Conservation (phyloP, 352 stramenopile genomes). For the Bremia lactucae region DNA sequence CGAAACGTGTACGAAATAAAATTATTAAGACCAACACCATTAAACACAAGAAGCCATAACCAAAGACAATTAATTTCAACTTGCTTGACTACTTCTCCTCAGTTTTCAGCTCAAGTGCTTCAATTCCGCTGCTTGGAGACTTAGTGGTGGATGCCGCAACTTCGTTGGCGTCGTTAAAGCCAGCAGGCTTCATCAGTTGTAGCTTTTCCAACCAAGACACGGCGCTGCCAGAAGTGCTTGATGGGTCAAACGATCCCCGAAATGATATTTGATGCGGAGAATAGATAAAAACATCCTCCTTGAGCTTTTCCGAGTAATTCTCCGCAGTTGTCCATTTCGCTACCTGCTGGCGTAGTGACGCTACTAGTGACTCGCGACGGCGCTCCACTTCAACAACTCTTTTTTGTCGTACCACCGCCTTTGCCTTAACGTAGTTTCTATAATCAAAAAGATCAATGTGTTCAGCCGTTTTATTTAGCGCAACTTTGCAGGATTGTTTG, state of each 20-base stretch:
- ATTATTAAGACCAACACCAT: neutral
- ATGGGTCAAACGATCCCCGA: constrained; percentile 60
- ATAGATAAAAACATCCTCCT: constrained; percentile 81
- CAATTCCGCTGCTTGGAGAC: constrained; percentile 15
- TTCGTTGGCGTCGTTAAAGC: constrained; percentile 26
- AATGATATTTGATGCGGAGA: constrained; percentile 60
- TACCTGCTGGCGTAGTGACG: constrained; percentile 47
- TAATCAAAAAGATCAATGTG: too few species aligned
- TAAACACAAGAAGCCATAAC: too few species aligned
- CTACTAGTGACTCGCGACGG: constrained; percentile 58
- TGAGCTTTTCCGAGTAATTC: constrained; percentile 69
- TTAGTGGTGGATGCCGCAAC: constrained; percentile 14
- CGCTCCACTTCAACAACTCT: constrained; percentile 46
- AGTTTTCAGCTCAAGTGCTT: constrained; percentile 6
- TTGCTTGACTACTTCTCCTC: constrained; percentile 15
- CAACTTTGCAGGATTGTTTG: neutral
- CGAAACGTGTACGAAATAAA: too few species aligned
- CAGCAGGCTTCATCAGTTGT: constrained; percentile 77
- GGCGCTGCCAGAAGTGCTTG: constrained; percentile 49
- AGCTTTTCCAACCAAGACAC: constrained; percentile 83
- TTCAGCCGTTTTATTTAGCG: too few species aligned
- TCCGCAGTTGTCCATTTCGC: constrained; percentile 59
- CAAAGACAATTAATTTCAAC: neutral
- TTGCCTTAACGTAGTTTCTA: constrained; percentile 72
- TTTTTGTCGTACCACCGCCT: constrained; percentile 60